phyloP scores from a whole-genome alignment of 2,329 filamentous ascomycete species.

The Ophiostoma tasmaniense region DNA sequence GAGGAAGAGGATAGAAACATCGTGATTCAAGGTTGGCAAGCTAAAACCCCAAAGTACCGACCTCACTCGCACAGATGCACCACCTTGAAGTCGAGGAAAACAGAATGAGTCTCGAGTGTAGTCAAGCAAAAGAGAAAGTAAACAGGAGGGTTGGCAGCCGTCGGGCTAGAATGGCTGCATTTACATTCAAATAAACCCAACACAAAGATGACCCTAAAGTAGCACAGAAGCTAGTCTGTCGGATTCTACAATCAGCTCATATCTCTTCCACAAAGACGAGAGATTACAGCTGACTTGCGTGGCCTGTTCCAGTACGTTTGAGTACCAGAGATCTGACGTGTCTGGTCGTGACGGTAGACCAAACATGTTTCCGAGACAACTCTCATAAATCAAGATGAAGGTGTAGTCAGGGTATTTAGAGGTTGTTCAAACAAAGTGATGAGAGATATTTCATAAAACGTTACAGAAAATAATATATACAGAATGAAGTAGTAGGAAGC shows the following conservation, averaged over 20 bases:
- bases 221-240: neutral
- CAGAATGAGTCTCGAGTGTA: neutral
- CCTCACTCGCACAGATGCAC: neutral
- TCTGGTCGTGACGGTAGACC: neutral
- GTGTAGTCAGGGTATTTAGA: neutral
- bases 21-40: neutral
- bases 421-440: neutral
- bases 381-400: neutral
- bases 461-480: neutral
- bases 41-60: neutral
- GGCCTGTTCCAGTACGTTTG: neutral
- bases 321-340: neutral
- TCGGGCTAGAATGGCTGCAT: too few species aligned
- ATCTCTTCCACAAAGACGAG: neutral
- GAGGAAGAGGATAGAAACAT: neutral
- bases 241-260: neutral
- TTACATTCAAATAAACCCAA: neutral
- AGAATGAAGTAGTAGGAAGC: neutral
- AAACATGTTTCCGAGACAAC: neutral
- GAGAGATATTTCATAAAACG: neutral
- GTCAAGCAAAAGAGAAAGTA: neutral
- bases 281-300: neutral
- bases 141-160: too few species aligned
- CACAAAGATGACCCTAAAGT: neutral
- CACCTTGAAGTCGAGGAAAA: neutral